Conservation (phyloP, 192 early-diverging fungal genomes). For the Coemansia sp. region DNA sequence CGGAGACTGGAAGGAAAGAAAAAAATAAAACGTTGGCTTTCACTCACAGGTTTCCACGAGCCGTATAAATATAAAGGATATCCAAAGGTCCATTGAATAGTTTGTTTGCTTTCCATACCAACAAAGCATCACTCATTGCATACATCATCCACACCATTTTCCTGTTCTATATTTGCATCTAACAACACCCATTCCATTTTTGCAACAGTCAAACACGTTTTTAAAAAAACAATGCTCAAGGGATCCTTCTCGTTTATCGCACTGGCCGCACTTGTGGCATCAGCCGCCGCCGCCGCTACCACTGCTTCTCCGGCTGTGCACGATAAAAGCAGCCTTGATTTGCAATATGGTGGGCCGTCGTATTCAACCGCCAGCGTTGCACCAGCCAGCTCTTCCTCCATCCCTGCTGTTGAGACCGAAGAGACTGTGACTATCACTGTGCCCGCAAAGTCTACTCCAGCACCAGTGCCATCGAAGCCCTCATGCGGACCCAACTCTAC, state of each 20-base stretch:
- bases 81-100: too few relatives aligned
- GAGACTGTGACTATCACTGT: too few relatives aligned
- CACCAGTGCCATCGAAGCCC: too few relatives aligned
- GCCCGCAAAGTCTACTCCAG: too few relatives aligned
- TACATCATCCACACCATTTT: neutral
- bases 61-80: too few relatives aligned
- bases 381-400: neutral
- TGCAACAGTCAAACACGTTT: neutral
- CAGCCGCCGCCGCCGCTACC: neutral
- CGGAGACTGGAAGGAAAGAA: too few relatives aligned
- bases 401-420: too few relatives aligned
- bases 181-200: neutral
- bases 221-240: slow-evolving; percentile 14
- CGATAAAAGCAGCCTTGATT: neutral
- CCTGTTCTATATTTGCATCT: too few relatives aligned
- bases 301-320: neutral
- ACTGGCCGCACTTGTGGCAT: slow-evolving; percentile 10
- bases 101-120: neutral
- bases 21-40: too few relatives aligned
- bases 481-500: too few relatives aligned
- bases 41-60: too few relatives aligned
- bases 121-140: neutral
- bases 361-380: neutral
- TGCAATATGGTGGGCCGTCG: neutral
- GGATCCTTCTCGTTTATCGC: slow-evolving; percentile 7